phyloP scores from a whole-genome alignment of 345 rosid genomes.

The Litchi chinensis region DNA sequence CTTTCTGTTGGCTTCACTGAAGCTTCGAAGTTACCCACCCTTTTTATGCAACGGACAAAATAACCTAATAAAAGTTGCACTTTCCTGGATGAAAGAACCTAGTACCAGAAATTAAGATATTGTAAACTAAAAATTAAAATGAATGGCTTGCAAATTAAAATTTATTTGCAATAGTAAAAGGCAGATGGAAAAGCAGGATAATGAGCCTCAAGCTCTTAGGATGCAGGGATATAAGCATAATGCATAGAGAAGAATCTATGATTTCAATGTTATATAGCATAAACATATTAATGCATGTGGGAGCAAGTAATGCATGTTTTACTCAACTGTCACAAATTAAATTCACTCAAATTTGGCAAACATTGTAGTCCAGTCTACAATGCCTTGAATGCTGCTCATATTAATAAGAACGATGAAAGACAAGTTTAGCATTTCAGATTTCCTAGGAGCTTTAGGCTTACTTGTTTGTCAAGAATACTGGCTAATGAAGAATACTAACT shows the following conservation, averaged over 20 bases:
- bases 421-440: no score
- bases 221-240: neutral
- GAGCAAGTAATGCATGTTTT: neutral
- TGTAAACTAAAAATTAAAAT: neutral
- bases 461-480: no score
- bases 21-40: constrained; percentile 35
- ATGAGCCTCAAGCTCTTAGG: neutral
- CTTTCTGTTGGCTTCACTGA: constrained; percentile 31
- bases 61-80: constrained; percentile 75
- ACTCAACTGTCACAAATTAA: neutral
- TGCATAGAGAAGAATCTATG: neutral
- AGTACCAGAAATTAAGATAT: constrained; percentile 22
- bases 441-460: no score
- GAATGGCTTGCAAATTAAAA: neutral
- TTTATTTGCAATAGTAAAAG: constrained; percentile 12
- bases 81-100: constrained; percentile 86
- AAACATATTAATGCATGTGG: no score
- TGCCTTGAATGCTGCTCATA: no score
- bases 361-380: no score
- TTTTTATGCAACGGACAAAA: constrained; percentile 58
- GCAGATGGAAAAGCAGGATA: neutral
- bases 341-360: no score
- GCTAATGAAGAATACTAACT: no score
- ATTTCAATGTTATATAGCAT: neutral
- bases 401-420: no score